Evolutionary conservation across 2,329 filamentous ascomycete species (phyloP).

Genomic region (Magnaporthales sp.): DNA sequence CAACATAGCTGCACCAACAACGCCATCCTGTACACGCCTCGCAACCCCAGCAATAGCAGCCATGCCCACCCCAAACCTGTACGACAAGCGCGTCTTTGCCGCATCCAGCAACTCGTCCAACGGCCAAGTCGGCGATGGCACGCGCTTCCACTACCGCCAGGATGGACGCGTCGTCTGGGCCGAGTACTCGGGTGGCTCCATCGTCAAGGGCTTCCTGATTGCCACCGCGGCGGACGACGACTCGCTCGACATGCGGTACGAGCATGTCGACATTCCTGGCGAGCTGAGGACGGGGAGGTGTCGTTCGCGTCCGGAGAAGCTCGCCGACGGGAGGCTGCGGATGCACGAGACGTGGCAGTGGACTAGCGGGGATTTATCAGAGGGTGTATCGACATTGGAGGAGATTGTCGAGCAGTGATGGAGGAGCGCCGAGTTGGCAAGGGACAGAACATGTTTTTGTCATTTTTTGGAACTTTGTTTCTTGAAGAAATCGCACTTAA

Average conservation of each 20-base stretch:
- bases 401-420: neutral
- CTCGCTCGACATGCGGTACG: neutral
- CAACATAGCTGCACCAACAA: no score
- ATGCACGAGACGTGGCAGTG: neutral
- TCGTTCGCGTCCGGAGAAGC: neutral
- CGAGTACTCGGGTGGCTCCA: neutral
- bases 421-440: no score
- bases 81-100: neutral
- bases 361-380: neutral
- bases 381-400: neutral
- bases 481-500: no score
- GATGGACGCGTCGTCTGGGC: neutral
- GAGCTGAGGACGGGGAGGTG: neutral
- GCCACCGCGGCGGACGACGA: neutral
- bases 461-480: no score
- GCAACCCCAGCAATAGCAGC: no score
- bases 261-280: neutral
- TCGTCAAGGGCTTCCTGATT: neutral
- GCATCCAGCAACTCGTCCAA: neutral
- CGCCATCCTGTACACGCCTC: no score
- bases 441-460: no score
- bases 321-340: neutral
- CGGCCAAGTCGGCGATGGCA: neutral
- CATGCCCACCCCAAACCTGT: neutral
- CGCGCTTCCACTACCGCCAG: slow-evolving; percentile 1